Base-by-base conservation (phyloP, 352 stramenopile genomes). In the Phytophthora brassicae region DNA sequence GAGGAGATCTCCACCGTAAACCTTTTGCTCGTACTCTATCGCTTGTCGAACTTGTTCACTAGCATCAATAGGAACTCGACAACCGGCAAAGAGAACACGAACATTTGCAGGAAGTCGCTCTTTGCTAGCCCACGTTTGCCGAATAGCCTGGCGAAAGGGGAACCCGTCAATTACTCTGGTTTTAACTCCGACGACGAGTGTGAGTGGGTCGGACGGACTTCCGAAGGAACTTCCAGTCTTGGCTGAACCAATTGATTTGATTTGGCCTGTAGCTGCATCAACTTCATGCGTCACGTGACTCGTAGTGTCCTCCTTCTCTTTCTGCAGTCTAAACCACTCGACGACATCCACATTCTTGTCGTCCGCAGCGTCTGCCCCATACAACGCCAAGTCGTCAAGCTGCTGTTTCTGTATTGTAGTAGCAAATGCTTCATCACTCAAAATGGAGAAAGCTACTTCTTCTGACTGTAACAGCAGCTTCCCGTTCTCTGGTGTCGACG, bases 151-250 rank as follows among this genome's bases (percentile, higher is more conserved):
- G 16, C 75, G 75, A 29, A 72, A 71, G 12, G 49, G 50, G 33
- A 81, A 77, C 0, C 70, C 70, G 3, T 60, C 42, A 6, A 77
- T 23, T 28, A 77, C 62, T 38, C 61, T 77, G 3, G 72, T 76
- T 38, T 84, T 84, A 36, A 84, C 66, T 31, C 69, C 75, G 26
- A 84, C 60, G 11, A 84, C 54, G 12, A 84, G 28, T 2, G 72
- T 12, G 1, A 64, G 47, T 0, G 68, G 50, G 4, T 75, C 33
- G 0, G 36, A 54, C 23, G 56, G 51, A 2, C 36, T 64, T 19
- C 31, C 41, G 20, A 47, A 16, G 3, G 31, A 22, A 17, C 5
- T 39, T 12, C 42, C n/a, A 36, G 28, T 36, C 13, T 38, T 31
- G 4, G 13, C 23, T 7, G 7, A 13, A 43, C 0, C 17, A 33